Percentiles rank a stretch among this genome's conserved stretches.
Evolutionary conservation across 345 rosid genomes (phyloP).

Genomic region (Aegle marmelos): DNA sequence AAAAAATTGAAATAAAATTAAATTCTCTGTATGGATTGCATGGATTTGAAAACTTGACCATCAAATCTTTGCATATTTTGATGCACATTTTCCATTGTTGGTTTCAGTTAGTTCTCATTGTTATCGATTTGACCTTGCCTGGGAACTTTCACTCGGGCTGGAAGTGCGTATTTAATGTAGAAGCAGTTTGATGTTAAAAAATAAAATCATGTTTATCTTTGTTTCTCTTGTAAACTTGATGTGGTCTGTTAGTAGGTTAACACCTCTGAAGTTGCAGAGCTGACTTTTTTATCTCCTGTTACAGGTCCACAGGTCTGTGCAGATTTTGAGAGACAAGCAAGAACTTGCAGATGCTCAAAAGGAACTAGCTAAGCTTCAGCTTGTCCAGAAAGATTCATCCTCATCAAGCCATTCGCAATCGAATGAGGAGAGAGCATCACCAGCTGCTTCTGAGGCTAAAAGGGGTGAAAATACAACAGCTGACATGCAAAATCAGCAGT

Average conservation of each 20-base stretch:
- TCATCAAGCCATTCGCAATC: slow-evolving; percentile 64
- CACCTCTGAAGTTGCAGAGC: slow-evolving; percentile 3
- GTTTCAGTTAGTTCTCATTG: neutral
- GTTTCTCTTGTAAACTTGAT: neutral
- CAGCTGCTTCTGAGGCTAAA: slow-evolving; percentile 60
- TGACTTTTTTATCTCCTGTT: slow-evolving; percentile 12
- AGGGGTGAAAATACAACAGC: slow-evolving; percentile 47
- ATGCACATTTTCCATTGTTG: neutral
- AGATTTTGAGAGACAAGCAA: slow-evolving; percentile 96
- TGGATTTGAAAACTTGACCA: neutral
- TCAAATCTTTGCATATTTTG: neutral
- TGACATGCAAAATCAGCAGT: slow-evolving; percentile 71
- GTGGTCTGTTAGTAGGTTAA: neutral
- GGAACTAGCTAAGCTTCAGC: slow-evolving; percentile 88
- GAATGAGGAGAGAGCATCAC: slow-evolving; percentile 61
- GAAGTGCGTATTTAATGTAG: neutral
- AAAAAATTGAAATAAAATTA: no score
- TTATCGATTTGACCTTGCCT: neutral
- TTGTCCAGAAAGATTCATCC: slow-evolving; percentile 79
- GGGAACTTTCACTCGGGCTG: neutral
- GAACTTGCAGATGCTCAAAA: slow-evolving; percentile 94
- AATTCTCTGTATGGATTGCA: neutral
- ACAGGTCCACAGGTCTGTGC: slow-evolving; percentile 98
- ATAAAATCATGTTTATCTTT: neutral
- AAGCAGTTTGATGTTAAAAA: neutral